These are phyloP conservation scores for Serpula lacrymans DNA, from an alignment of 768 basidiomycete species.

Conservation along the genomic window DNA sequence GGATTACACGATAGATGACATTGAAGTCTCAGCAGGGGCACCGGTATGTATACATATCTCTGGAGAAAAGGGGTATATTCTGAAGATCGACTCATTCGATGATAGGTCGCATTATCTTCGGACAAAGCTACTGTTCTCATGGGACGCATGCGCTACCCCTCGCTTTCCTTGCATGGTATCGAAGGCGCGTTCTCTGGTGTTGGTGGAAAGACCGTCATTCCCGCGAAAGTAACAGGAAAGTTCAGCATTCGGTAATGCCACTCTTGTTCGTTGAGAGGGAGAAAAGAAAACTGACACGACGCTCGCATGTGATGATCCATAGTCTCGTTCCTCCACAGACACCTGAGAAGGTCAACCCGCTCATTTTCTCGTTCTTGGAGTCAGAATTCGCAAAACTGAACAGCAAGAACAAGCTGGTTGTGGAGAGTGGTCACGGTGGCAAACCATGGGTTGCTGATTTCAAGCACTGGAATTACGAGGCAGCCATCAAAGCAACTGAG, in stretches of 20 bases:
- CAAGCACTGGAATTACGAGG: conserved; percentile 92
- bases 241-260: conserved; percentile 92
- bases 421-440: conserved; percentile 77
- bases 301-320: too few relatives aligned
- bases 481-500: conserved; percentile 84
- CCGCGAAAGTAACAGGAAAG: conserved; percentile 83
- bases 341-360: conserved; percentile 65
- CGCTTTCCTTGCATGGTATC: conserved; percentile 90
- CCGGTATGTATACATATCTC: too few relatives aligned
- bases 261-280: not conserved
- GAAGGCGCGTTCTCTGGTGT: conserved; percentile 88
- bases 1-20: conserved; percentile 69
- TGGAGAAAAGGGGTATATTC: too few relatives aligned
- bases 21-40: conserved; percentile 75
- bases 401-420: conserved; percentile 74
- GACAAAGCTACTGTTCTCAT: conserved; percentile 82
- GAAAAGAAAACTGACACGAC: not conserved
- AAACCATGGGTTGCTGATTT: conserved; percentile 86
- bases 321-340: conserved; percentile 86
- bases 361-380: conserved; percentile 68
- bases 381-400: conserved; percentile 82
- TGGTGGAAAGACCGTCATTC: conserved; percentile 92
- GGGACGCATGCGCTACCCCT: conserved; percentile 91
- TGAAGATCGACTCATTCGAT: too few relatives aligned
- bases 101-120: conserved; percentile 65